Evolutionary conservation across 2,329 filamentous ascomycete species (phyloP).

Genomic region (Scopulariopsis brevicaulis): DNA sequence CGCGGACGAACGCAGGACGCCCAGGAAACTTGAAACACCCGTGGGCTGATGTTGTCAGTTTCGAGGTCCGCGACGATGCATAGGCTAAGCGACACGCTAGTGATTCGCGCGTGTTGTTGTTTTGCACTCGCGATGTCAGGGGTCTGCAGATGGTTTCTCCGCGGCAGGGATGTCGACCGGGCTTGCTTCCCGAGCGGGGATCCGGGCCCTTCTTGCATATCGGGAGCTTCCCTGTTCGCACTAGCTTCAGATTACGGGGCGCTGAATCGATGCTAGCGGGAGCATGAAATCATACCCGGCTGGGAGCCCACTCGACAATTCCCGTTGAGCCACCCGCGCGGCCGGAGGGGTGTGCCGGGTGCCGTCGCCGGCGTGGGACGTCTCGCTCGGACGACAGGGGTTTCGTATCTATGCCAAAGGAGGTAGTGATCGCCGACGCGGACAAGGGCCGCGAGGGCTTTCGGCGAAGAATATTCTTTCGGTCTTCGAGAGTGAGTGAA

Average conservation of each 20-base stretch:
- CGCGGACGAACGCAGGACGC: not conserved
- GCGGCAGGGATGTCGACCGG: too few species aligned
- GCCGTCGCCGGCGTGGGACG: not conserved
- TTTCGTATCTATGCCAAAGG: not conserved
- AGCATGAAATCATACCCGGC: too few species aligned
- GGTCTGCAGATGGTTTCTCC: too few species aligned
- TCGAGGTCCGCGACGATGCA: not conserved
- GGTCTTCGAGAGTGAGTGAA: not conserved
- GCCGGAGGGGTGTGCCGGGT: not conserved
- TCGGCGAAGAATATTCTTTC: not conserved
- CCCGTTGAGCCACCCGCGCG: not conserved
- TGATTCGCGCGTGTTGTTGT: too few species aligned
- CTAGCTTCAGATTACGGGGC: too few species aligned
- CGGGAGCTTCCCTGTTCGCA: too few species aligned
- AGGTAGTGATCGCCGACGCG: not conserved
- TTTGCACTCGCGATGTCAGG: too few species aligned
- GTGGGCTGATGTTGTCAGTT: not conserved
- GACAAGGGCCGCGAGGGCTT: not conserved
- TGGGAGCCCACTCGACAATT: too few species aligned
- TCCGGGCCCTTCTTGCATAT: too few species aligned
- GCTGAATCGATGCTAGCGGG: too few species aligned
- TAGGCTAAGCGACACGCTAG: too few species aligned
- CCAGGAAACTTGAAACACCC: not conserved
- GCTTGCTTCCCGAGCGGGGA: too few species aligned
- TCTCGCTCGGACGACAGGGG: not conserved